Evolutionary conservation across 176 grass and related monocot genomes (phyloP).

Genomic region (Zoysia pacifica): DNA sequence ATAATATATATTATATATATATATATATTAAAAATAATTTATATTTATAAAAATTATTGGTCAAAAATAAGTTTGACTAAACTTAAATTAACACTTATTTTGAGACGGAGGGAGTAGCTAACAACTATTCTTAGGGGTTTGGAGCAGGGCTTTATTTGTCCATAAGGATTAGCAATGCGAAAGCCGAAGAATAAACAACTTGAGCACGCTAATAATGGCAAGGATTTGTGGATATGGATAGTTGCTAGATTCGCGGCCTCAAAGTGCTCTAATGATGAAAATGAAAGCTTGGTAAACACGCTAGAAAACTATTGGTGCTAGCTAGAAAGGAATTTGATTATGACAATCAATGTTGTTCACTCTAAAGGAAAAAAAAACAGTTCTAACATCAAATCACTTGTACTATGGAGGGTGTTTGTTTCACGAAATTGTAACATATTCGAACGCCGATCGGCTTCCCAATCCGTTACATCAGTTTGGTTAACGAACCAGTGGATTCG

Average conservation of each 20-base stretch:
- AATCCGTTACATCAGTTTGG: no score
- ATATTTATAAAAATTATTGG: no score
- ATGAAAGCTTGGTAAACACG: slow-evolving; percentile 28
- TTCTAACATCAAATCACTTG: not conserved
- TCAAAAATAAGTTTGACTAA: no score
- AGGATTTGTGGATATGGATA: not conserved
- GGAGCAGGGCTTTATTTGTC: not conserved
- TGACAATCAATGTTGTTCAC: not conserved
- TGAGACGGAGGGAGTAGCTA: no score
- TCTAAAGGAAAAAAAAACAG: not conserved
- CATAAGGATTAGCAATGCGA: not conserved
- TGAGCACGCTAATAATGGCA: not conserved
- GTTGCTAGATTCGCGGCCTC: not conserved
- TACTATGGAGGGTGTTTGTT: not conserved
- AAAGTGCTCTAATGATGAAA: slow-evolving; percentile 12
- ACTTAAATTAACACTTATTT: no score
- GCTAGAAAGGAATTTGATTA: not conserved
- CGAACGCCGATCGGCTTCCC: no score
- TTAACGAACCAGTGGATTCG: no score
- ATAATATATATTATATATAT: no score
- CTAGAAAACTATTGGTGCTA: slow-evolving; percentile 32
- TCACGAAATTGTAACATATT: no score
- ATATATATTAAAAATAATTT: no score
- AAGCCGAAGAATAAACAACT: slow-evolving; percentile 14
- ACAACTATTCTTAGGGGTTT: no score